Percentiles rank a stretch among this genome's conserved stretches.
phyloP scores from a whole-genome alignment of 2,329 filamentous ascomycete genomes.

The Ophiostoma pallidulum region DNA sequence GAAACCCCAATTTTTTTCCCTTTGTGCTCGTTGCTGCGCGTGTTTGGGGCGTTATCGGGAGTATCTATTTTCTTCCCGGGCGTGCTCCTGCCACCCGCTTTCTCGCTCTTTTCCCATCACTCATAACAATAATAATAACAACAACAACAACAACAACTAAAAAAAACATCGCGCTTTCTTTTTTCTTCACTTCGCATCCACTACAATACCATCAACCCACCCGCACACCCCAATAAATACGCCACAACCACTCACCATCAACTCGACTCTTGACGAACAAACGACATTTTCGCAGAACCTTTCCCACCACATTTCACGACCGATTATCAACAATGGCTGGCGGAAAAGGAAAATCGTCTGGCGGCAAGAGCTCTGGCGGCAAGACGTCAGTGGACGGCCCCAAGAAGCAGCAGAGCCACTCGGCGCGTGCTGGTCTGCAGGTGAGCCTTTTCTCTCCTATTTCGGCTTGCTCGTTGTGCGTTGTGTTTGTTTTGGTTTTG shows the following conservation, averaged over 20 bases:
- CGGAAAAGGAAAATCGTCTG: constrained; percentile 87
- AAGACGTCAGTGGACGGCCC: constrained; percentile 59
- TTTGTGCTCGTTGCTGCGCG: no score
- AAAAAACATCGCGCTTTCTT: not conserved
- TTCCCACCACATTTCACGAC: constrained; percentile 11
- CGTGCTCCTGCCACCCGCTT: not conserved
- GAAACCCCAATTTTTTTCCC: constrained; percentile 3
- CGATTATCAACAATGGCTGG: constrained; percentile 50
- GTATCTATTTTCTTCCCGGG: no score
- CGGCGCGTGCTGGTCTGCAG: constrained; percentile 89
- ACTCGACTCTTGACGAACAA: no score
- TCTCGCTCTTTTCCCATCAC: no score
- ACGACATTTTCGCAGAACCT: not conserved
- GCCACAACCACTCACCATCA: constrained; percentile 15
- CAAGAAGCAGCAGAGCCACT: constrained; percentile 92
- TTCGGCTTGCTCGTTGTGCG: no score
- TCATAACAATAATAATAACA: no score
- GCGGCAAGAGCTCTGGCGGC: constrained; percentile 78
- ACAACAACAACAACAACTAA: not conserved
- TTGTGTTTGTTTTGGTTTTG: constrained; percentile 10
- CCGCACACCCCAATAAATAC: no score
- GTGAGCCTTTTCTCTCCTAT: constrained; percentile 44
- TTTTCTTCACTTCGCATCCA: not conserved
- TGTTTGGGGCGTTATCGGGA: constrained; percentile 3
- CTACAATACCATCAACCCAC: no score